Conservation (phyloP, 352 stramenopile species). For the Plasmopara viticola region DNA sequence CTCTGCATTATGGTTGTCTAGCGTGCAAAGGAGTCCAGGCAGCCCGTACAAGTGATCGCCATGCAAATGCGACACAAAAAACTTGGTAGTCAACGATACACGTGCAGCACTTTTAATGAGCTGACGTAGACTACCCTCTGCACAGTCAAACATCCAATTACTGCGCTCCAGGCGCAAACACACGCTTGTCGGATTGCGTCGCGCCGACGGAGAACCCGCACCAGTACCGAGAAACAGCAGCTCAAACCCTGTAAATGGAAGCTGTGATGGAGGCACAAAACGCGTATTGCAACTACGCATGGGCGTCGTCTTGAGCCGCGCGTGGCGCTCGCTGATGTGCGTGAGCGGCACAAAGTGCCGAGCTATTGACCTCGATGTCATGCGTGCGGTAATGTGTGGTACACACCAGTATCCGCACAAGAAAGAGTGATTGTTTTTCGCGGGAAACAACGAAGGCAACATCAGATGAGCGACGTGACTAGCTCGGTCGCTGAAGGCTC, state of each 20-base stretch:
- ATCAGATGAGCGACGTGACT: constrained; percentile 17
- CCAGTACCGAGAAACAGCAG: constrained; percentile 78
- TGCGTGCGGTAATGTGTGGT: constrained; percentile 1
- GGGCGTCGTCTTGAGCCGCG: constrained; percentile 39
- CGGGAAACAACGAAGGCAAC: constrained; percentile 27
- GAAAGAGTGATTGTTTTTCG: constrained; percentile 27
- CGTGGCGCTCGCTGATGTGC: constrained; percentile 36
- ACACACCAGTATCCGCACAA: not conserved
- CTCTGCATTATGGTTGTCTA: constrained; percentile 70
- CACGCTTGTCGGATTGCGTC: constrained; percentile 51
- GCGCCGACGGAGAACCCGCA: constrained; percentile 64
- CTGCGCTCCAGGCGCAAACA: constrained; percentile 56
- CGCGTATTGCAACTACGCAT: constrained; percentile 56
- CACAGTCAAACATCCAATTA: constrained; percentile 88
- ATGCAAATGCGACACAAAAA: constrained; percentile 84
- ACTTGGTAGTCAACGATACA: constrained; percentile 70
- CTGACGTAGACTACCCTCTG: constrained; percentile 71
- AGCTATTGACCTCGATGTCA: constrained; percentile 14
- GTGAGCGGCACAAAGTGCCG: constrained; percentile 9
- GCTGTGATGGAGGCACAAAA: constrained; percentile 24
- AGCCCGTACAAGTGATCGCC: constrained; percentile 84
- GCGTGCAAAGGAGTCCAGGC: constrained; percentile 72
- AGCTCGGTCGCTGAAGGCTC: constrained; percentile 26
- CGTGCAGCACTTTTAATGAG: constrained; percentile 75
- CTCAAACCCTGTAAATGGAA: constrained; percentile 80